Evolutionary conservation across 2,329 filamentous ascomycete species (phyloP), one percentile per base, ranked within the genome.

Genomic region (Hymenoscyphus albidus): DNA sequence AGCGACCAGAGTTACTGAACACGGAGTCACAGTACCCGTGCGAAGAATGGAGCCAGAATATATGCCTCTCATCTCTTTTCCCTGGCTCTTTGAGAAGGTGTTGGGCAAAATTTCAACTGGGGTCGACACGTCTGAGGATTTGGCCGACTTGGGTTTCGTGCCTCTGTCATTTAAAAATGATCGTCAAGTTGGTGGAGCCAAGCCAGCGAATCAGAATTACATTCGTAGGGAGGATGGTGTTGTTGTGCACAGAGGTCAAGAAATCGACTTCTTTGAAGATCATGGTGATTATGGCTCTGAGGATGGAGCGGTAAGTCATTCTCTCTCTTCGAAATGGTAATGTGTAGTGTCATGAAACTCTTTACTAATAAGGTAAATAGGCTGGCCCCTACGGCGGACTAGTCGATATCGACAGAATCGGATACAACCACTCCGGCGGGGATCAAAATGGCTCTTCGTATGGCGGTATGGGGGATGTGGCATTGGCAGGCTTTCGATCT

Each of bases 41-140:
- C 74, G 77, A 27, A 74, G 73, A 22, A 77, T 78, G 72, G 78
- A 76, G 12, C 72, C 80, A 1, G 80, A 80, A 9, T 78, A 79
- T 1, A 89, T 93, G 82, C 94, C 95, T 0, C 80, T 98, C 9
- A 95, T 97, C 71, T 95, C 89, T 65, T 98, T 97, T 71, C 94
- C 95, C 0, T 99, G 95, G 95, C 80, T 98, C 1, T 96, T 98
- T 68, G 82, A 87, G 13, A 82, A 83, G 56, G 84, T 92, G 65
- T 80, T 96, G 3, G 88, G 89, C 1, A 82, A 82, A 58, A 87
- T 96, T 70, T 90, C 89, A 1, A 85, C 78, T 32, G 76, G 76
- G 14, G 67, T 68, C 18, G 70, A 73, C 44, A 40, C 59, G 10
- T 70, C 72, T 5, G 69, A 70, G 1, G 71, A 72, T 4, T 66